Base-by-base conservation (phyloP, 164 flowering plant genomes). In the Umbellularia californica region DNA sequence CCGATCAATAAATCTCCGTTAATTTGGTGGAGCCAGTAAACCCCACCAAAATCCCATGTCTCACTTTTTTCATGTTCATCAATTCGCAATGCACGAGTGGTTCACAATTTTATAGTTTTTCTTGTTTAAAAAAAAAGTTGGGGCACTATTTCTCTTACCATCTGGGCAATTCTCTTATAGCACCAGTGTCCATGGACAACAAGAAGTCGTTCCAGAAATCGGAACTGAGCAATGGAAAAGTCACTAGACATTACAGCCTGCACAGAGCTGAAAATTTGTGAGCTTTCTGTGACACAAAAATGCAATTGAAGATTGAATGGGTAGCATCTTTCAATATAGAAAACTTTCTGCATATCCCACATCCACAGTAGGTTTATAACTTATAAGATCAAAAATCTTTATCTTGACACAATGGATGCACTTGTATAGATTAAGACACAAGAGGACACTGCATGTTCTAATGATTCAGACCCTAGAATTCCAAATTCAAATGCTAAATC, bases 191-290 rank as follows among this genome's bases (percentile, higher is more conserved):
- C 98, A 81, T 92, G 97, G 51, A 93, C 95, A 55, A 93, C 90
- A 71, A 93, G 81, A 78, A 93, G 91, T 77, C 90, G 86, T 83
- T 92, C 94, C 69, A 93, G 76, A 80, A 92, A 93, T 73, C 89
- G 94, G 74, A 93, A 93, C 83, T 93, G 98, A 35, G 98, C 90
- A 78, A 93, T 85, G 3, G 97, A 79, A 78, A 92, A 92, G 73
- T 93, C 98, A 79, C 98, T 93, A 65, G 98, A 91, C 98, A 93
- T 93, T 30, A 92, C 95, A 79, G 97, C 98, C 97, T 90, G 87
- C 77, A 85, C 72, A 41, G 22, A 41, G 47, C 47, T 6, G 67
- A 64, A 3, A 20, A 20, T 24, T 64, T 64, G 23, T 22, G 9
- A 64, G 67, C 25, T 64, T 64, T 24, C 67, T 22, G 19, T 20